A percentile compares a stretch with the other conserved stretches of the same genome.
Conservation (phyloP, 306 rosid genomes). For the Lathyrus tuberosus region DNA sequence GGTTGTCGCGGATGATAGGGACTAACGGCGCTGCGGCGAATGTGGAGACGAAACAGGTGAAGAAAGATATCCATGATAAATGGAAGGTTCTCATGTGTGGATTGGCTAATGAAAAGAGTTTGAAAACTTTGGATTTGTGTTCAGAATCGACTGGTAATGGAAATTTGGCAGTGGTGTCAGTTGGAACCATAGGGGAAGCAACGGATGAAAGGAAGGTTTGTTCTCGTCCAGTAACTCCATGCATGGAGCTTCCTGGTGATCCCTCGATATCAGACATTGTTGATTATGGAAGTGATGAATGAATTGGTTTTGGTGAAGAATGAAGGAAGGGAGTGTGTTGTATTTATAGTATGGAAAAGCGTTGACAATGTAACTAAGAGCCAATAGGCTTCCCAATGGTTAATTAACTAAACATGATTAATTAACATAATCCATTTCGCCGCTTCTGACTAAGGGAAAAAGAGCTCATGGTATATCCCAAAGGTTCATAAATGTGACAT, state of each 20-base stretch:
- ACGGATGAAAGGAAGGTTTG: slow-evolving; percentile 68
- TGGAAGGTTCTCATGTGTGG: slow-evolving; percentile 99
- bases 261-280: slow-evolving; percentile 56
- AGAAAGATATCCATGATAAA: slow-evolving; percentile 91
- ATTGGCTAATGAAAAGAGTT: slow-evolving; percentile 68
- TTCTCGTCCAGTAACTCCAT: slow-evolving; percentile 86
- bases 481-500: slow-evolving; percentile 54
- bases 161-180: slow-evolving; percentile 68
- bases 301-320: neutral
- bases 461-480: slow-evolving; percentile 61
- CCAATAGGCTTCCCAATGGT: slow-evolving; percentile 39
- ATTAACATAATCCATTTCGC: slow-evolving; percentile 46
- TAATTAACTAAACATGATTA: neutral
- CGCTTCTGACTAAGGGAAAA: slow-evolving; percentile 41
- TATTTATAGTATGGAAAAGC: slow-evolving; percentile 46
- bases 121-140: slow-evolving; percentile 78
- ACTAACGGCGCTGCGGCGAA: slow-evolving; percentile 84
- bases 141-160: slow-evolving; percentile 78
- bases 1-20: slow-evolving; percentile 80
- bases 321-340: slow-evolving; percentile 25
- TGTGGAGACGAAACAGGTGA: slow-evolving; percentile 85
- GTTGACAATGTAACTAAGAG: slow-evolving; percentile 57
- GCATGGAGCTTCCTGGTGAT: slow-evolving; percentile 94
- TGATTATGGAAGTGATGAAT: neutral
- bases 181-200: slow-evolving; percentile 72